A percentile compares a stretch with the other conserved stretches of the same genome.
Evolutionary conservation across 345 rosid species (phyloP).

Genomic region (Populus nigra): DNA sequence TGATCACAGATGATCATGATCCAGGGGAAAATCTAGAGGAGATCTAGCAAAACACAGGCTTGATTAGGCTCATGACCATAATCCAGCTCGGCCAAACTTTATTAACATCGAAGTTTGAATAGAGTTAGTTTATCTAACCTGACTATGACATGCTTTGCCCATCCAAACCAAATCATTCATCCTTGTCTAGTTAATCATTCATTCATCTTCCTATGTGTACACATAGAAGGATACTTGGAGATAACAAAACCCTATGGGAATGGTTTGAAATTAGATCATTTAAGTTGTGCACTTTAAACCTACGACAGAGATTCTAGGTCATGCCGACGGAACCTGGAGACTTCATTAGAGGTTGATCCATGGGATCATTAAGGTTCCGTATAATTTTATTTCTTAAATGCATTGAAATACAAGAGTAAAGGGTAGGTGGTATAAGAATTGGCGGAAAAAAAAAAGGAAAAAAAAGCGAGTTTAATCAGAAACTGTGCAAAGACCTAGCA

Average conservation of each 20-base stretch:
- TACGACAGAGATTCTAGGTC: too few species aligned
- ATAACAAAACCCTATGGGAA: too few species aligned
- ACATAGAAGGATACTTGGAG: neutral
- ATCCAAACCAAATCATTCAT: neutral
- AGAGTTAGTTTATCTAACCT: neutral
- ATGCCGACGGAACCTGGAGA: too few species aligned
- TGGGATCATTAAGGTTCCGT: neutral
- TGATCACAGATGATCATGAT: neutral
- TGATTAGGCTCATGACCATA: neutral
- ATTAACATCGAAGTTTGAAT: neutral
- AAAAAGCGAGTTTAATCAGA: too few species aligned
- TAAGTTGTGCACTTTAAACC: too few species aligned
- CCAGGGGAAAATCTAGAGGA: neutral
- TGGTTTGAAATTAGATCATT: too few species aligned
- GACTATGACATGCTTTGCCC: neutral
- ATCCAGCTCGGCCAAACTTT: neutral
- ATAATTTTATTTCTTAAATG: too few species aligned
- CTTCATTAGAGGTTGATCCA: neutral
- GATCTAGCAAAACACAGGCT: neutral
- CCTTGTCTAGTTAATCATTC: neutral
- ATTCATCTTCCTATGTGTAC: neutral
- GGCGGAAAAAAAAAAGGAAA: neutral
- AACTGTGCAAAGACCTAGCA: too few species aligned
- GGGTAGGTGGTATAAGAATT: neutral
- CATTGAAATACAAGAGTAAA: neutral